Base-by-base conservation (phyloP, 2,329 filamentous ascomycete species). In the Botrytis hyacinthi region DNA sequence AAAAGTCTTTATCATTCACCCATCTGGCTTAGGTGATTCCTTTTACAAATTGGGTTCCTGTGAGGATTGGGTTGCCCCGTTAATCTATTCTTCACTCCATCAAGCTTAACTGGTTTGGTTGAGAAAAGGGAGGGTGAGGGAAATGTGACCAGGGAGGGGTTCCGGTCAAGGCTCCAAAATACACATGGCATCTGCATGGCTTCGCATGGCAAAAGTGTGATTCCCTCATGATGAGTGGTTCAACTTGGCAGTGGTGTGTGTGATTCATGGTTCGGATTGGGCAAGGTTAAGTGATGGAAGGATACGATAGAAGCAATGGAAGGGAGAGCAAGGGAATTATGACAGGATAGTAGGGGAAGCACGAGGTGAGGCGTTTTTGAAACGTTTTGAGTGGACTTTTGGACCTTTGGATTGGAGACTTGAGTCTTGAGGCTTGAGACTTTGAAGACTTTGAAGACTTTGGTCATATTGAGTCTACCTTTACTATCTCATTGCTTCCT, bases 161-260 rank as follows among this genome's bases (percentile, higher is more conserved):
- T 26, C 12, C 48, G 48, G 48, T n/a, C 14, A 8, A n/a, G 26
- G 44, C 29, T 37, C 63, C 42, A 32, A 66, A 61, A 61, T 26
- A 61, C 63, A 67, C 63, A 67, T 67, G 63, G 63, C 63, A 67
- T 67, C 18, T 46, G 32, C 63, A 51, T 37, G 44, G 63, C 44
- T n/a, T 9, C 16, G 32, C 44, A 48, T 37, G 63, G 63, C 63
- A 37, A 29, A 10, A n/a, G 10, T 37, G 35, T 42, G 35, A 62
- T 4, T 44, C 4, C 42, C 14, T 44, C 12, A 16, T 16, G 32
- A 22, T 61, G 59, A 62, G 60, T 62, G 60, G 60, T 62, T 62
- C 37, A 62, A n/a, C 37, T 42, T 62, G 35, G 35, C 37, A 8
- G 60, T 26, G 59, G 32, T 40, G 22, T 60, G 1, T 29, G 2